phyloP scores from a whole-genome alignment of 345 rosid genomes.

The Stellera chamaejasme region DNA sequence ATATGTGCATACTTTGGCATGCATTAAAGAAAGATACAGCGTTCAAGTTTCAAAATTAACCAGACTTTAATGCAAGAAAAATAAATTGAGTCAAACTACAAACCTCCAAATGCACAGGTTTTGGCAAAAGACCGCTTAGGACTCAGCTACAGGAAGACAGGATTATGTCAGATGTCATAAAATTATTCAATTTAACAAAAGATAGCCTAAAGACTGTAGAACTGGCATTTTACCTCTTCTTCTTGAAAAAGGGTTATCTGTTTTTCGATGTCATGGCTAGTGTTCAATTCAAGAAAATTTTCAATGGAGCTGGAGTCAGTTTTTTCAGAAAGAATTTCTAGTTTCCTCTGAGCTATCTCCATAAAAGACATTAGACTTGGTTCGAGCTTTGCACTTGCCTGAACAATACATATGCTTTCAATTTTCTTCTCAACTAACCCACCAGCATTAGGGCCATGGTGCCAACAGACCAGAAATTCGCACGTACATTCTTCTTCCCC shows the following conservation, averaged over 20 bases:
- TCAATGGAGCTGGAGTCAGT: neutral
- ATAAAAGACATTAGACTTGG: constrained; percentile 17
- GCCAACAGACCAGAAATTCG: constrained; percentile 29
- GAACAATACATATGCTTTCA: constrained; percentile 31
- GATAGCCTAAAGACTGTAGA: constrained; percentile 2
- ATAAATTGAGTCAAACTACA: neutral
- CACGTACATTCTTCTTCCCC: constrained; percentile 41
- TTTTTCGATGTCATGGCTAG: constrained; percentile 1
- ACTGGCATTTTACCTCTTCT: constrained; percentile 11
- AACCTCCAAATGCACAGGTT: constrained; percentile 20
- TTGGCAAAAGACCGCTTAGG: neutral
- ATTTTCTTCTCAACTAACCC: constrained; percentile 16
- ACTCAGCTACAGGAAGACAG: constrained; percentile 19
- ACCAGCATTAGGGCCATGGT: constrained; percentile 31
- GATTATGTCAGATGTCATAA: neutral
- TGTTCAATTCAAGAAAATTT: neutral
- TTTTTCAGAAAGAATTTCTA: neutral
- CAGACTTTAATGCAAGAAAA: neutral
- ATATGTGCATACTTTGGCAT: no score
- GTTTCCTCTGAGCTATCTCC: constrained; percentile 14
- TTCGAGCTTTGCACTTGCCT: constrained; percentile 5
- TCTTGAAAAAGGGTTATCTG: neutral
- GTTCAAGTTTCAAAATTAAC: no score
- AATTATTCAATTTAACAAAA: neutral
- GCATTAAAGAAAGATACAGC: no score